Evolutionary conservation across 1,284 basidiomycete species (phyloP), one percentile per base, ranked within the genome.

Genomic region (Fistulinella staudtii): DNA sequence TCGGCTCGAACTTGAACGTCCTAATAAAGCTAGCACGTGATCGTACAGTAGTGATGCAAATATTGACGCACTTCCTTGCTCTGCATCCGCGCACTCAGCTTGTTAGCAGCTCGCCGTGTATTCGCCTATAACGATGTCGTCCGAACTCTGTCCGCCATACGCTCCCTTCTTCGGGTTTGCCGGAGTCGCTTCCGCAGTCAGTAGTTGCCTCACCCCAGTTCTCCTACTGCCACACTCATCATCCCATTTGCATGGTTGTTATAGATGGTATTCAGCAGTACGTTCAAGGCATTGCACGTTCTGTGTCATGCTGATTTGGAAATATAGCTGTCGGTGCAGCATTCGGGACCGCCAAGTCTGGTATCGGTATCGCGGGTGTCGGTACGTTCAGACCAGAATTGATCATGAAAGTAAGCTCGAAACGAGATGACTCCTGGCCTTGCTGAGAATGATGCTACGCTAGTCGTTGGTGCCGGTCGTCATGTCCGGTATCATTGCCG

Each of bases 341-440:
- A 15, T 94, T 92, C 68, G 96, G 96, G 34, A 99, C 96, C 1
- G 83, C 94, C 39, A 99, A 99, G 70, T 81, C 95, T 37, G 96
- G 96, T 37, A 97, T 99, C 58, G 96, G 95, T 43, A 99, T 99
- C 65, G 87, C 95, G 49, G 96, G 95, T 39, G 72, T 99, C 53
- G 95, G 94, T 54, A 85, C 88, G 47, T 93, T 98, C 69, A 89
- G 79, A 62, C 95, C 95, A 47, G 94, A 99, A 59, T 77, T 98
- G 52, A 89, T 99, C 66, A 99, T 99, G 95, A 99, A 92, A 80
- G 92, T 86, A 56, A 58, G 79, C 37, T 36, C 25, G 18, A 14
- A 23, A 24, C 18, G 14, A 30, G 8, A 21, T 18, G 7, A 5
- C 29, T 2, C 25, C 10, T 46, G 25, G 24, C 27, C 8, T 25